Conservation (phyloP, 108 stramenopile species). For the Conticribra weissflogii region DNA sequence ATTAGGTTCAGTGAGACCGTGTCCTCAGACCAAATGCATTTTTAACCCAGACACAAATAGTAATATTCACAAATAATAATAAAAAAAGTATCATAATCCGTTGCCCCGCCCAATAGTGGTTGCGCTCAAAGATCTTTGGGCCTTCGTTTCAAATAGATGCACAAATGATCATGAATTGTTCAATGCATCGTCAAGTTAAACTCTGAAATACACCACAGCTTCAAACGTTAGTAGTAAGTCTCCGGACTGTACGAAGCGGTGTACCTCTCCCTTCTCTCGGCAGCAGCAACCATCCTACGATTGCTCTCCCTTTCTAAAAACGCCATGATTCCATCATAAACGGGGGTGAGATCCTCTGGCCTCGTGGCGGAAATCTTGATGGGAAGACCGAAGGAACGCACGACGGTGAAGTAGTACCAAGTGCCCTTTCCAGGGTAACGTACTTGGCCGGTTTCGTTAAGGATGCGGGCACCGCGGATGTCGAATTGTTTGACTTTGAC, state of each 20-base stretch:
- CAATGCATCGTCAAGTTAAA: not conserved
- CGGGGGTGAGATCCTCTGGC: slow-evolving; percentile 23
- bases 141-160: too few species aligned
- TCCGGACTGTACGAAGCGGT: not conserved
- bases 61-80: too few species aligned
- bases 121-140: too few species aligned
- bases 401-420: slow-evolving; percentile 40
- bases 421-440: slow-evolving; percentile 12
- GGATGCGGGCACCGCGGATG: slow-evolving; percentile 30
- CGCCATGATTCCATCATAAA: slow-evolving; percentile 29
- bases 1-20: too few species aligned
- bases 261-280: slow-evolving; percentile 4
- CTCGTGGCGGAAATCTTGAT: slow-evolving; percentile 41
- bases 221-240: too few species aligned
- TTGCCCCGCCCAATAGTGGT: too few species aligned
- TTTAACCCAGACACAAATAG: too few species aligned
- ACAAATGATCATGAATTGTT: not conserved
- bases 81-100: too few species aligned
- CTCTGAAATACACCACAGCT: not conserved
- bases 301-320: slow-evolving; percentile 25
- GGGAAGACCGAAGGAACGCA: slow-evolving; percentile 27
- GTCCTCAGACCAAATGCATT: too few species aligned
- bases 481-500: slow-evolving; percentile 56
- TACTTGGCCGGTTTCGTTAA: slow-evolving; percentile 20
- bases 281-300: not conserved